These are phyloP conservation scores for Emmonsia crescens DNA, from an alignment of 2,329 filamentous ascomycete genomes.

Conservation along the genomic window DNA sequence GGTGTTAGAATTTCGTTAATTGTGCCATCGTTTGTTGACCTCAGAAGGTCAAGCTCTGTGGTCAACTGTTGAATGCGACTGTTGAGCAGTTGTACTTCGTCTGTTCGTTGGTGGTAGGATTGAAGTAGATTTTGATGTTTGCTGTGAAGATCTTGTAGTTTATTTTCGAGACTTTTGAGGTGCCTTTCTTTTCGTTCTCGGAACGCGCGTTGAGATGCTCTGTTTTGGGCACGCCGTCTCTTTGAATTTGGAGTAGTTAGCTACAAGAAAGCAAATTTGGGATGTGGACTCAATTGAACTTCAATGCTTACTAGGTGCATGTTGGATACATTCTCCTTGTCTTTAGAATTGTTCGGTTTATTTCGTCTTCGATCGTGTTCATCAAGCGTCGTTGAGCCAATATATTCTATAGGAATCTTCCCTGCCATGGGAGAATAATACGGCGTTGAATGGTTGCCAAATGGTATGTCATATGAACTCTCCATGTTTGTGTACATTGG, in stretches of 20 bases:
- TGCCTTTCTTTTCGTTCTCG: conserved; percentile 83
- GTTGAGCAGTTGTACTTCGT: conserved; percentile 20
- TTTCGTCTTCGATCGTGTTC: conserved; percentile 16
- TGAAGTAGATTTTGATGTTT: conserved; percentile 23
- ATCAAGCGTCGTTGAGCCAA: conserved; percentile 16
- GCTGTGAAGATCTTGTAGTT: conserved; percentile 52
- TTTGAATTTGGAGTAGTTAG: conserved; percentile 27
- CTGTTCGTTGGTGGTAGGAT: conserved; percentile 22
- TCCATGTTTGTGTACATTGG: conserved; percentile 12
- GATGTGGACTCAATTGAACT: background rate
- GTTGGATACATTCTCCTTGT: conserved; percentile 18
- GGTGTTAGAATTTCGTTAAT: conserved; percentile 16
- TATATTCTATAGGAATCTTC: conserved; percentile 19
- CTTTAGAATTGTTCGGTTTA: conserved; percentile 15
- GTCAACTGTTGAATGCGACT: conserved; percentile 18
- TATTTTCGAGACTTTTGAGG: conserved; percentile 70
- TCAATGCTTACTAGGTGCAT: conserved; percentile 20
- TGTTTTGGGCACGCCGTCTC: conserved; percentile 88
- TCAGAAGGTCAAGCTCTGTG: conserved; percentile 17
- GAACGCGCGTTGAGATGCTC: conserved; percentile 77
- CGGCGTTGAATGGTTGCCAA: conserved; percentile 12
- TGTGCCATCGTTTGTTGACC: conserved; percentile 12
- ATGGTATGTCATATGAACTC: conserved; percentile 16
- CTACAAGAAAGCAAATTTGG: background rate
- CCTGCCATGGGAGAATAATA: conserved; percentile 11